phyloP scores from a whole-genome alignment of 169 alveolate species.

The Cryptosporidium sp. region DNA sequence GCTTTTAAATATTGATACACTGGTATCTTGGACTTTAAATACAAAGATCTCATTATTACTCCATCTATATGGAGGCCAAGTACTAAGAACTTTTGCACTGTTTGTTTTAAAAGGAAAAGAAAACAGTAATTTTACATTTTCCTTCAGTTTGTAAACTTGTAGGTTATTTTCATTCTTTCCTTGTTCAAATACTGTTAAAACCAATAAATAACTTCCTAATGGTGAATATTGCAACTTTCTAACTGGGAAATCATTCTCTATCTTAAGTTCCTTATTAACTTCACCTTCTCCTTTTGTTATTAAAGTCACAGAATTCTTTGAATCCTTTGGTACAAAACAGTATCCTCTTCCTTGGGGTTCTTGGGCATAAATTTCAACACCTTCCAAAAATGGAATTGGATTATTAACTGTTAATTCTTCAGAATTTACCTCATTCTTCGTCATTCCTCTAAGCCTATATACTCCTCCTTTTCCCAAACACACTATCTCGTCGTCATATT shows the following conservation, averaged over 20 bases:
- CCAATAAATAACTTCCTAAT: conserved; percentile 59
- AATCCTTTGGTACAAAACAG: conserved; percentile 54
- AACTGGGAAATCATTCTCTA: conserved; percentile 31
- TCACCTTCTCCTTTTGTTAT: neutral
- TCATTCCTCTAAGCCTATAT: conserved; percentile 25
- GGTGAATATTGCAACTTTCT: conserved; percentile 64
- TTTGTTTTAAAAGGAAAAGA: conserved; percentile 66
- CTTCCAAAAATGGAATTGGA: conserved; percentile 42
- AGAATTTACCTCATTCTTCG: conserved; percentile 1
- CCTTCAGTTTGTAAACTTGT: conserved; percentile 28
- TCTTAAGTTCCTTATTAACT: neutral
- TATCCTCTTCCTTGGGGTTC: conserved; percentile 73
- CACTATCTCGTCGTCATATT: conserved; percentile 34
- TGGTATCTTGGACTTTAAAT: conserved; percentile 72
- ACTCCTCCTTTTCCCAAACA: conserved; percentile 71
- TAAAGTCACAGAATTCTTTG: conserved; percentile 24
- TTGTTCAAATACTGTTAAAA: conserved; percentile 42
- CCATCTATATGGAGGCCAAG: conserved; percentile 77
- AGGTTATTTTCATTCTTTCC: conserved; percentile 48
- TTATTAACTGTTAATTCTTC: neutral
- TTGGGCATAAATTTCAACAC: conserved; percentile 73
- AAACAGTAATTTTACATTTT: neutral
- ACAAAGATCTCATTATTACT: conserved; percentile 69
- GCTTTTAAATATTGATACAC: conserved; percentile 53
- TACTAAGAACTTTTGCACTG: conserved; percentile 68